Evolutionary conservation across 768 basidiomycete genomes (phyloP), one percentile per base, ranked within the genome.

Genomic region (Russula sp.): DNA sequence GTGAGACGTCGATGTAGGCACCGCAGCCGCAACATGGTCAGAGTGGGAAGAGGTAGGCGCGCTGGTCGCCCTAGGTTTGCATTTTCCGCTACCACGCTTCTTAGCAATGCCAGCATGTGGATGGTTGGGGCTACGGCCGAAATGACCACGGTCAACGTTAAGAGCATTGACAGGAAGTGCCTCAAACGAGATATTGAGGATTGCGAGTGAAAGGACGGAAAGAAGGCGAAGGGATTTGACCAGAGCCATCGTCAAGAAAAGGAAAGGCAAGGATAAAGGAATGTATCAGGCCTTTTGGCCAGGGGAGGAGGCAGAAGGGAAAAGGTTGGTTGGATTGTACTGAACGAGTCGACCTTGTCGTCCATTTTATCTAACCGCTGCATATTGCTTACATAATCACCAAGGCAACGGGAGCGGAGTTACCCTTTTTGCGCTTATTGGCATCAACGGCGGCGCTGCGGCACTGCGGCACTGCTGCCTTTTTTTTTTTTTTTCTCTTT

Each of bases 221-320:
- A 90, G 32, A 63, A 89, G 72, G 68, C 79, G 80, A 69, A 87
- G 69, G 51, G 87, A 69, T 65, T 81, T 85, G 60, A 74, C 46
- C 51, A 77, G 69, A 46, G 82, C 77, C 81, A 84, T 84, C 51
- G 46, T 36, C 55, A 43, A 51, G 10, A 45, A 42, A 67, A 55
- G 41, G 54, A 55, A 4, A 25, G 57, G 35, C 0, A 4, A 5
- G 11, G 25, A 18, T 32, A 50, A 63, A 63, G 1, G 62, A 63
- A 47, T 25, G 62, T 42, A 9, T 41, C 16, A 9, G 52, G 61
- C 51, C 52, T 14, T 43, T 13, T 50, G 35, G 60, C 54, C 41
- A 43, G 35, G n/a, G 32, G 38, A 5, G 16, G 18, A 25, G 39
- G 50, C 20, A 35, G 41, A 32, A 47, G 7, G 36, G 14, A 10